Evolutionary conservation across 1,284 basidiomycete genomes (phyloP).

Genomic region (Pyrrhoderma noxium): DNA sequence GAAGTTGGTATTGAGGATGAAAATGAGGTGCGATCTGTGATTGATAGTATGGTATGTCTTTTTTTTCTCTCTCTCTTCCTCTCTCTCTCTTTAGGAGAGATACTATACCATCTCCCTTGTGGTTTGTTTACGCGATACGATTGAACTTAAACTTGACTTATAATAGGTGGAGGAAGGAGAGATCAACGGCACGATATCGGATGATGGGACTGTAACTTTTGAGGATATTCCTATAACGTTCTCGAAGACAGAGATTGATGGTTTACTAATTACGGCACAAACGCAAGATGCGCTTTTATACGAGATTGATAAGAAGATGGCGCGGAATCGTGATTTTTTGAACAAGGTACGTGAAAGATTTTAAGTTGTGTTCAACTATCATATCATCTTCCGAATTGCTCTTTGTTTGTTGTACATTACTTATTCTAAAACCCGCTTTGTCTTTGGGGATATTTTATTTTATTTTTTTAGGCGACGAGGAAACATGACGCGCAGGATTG

Average conservation of each 20-base stretch:
- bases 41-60: constrained; percentile 69
- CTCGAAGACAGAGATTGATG: constrained; percentile 58
- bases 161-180: constrained; percentile 61
- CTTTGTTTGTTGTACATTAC: too few species aligned
- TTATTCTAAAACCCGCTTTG: too few species aligned
- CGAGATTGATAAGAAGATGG: constrained; percentile 49
- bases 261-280: constrained; percentile 54
- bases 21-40: constrained; percentile 47
- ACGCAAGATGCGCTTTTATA: constrained; percentile 44
- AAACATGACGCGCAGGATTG: constrained; percentile 10
- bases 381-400: not conserved
- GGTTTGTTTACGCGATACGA: not conserved
- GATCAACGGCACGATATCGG: constrained; percentile 57
- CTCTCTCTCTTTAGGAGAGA: too few species aligned
- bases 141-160: too few species aligned
- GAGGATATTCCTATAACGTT: constrained; percentile 53
- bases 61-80: not conserved
- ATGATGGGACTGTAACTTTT: constrained; percentile 65
- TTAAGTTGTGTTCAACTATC: not conserved
- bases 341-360: constrained; percentile 42
- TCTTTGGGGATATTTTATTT: too few species aligned
- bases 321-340: constrained; percentile 58
- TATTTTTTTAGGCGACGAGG: constrained; percentile 2
- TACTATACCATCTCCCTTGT: not conserved
- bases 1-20: constrained; percentile 49